Conservation (phyloP, 768 basidiomycete genomes). For the Leccinum rimulosum region DNA sequence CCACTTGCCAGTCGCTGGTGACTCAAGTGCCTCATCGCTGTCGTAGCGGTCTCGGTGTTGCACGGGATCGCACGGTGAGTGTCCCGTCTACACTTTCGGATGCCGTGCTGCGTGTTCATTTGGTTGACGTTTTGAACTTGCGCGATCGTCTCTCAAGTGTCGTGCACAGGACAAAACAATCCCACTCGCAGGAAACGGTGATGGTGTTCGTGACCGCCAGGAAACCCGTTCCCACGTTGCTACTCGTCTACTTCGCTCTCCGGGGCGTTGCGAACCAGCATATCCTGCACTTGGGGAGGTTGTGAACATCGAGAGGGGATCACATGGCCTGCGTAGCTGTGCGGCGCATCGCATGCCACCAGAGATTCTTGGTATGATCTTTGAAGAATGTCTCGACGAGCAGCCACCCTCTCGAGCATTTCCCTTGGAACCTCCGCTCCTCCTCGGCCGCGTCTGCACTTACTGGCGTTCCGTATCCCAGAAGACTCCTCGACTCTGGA, state of each 20-base stretch:
- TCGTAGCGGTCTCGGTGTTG: background rate
- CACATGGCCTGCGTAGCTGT: background rate
- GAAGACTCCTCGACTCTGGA: constrained; percentile 24
- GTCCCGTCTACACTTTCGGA: background rate
- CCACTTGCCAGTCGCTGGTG: background rate
- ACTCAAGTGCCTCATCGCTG: background rate
- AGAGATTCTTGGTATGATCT: constrained; percentile 39
- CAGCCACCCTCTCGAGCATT: background rate
- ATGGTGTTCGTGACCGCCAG: background rate
- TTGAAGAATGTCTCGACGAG: constrained; percentile 20
- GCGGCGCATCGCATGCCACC: constrained; percentile 20
- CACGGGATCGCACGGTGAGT: constrained; percentile 15
- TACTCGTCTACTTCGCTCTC: background rate
- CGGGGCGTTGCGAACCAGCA: background rate
- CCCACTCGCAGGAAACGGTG: background rate
- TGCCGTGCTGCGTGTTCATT: background rate
- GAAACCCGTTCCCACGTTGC: background rate
- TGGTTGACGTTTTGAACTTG: constrained; percentile 4
- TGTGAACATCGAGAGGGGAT: background rate
- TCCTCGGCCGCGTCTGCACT: constrained; percentile 25
- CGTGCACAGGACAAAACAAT: constrained; percentile 1
- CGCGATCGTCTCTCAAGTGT: background rate
- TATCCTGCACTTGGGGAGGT: background rate
- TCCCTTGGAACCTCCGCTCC: constrained; percentile 20
- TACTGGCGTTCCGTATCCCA: constrained; percentile 24